Conservation (phyloP, 805 yeast genomes). For the Cyberlindnera saturnus region DNA sequence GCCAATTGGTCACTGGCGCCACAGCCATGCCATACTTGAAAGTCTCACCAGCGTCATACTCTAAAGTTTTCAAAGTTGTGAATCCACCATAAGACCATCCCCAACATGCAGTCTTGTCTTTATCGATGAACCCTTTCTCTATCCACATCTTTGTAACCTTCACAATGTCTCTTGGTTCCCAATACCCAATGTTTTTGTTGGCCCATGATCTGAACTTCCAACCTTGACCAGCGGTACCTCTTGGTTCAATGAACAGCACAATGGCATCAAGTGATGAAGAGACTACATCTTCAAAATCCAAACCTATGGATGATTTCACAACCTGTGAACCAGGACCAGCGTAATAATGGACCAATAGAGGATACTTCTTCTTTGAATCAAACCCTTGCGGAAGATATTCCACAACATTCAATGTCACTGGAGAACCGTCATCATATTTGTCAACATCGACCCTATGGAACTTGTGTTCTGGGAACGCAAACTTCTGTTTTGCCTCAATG, state of each 20-base stretch:
- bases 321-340: conserved; percentile 96
- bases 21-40: conserved; percentile 92
- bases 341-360: conserved; percentile 85
- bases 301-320: conserved; percentile 52
- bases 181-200: conserved; percentile 71
- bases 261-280: conserved; percentile 76
- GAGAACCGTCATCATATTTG: conserved; percentile 37
- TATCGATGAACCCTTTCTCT: conserved; percentile 49
- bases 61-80: conserved; percentile 82
- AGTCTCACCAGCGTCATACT: conserved; percentile 63
- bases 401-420: conserved; percentile 49
- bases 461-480: conserved; percentile 47
- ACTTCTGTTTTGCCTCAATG: conserved; percentile 23
- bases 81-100: conserved; percentile 99
- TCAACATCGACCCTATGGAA: conserved; percentile 44
- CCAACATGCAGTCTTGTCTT: conserved; percentile 74
- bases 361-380: conserved; percentile 51
- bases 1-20: conserved; percentile 97
- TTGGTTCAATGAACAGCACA: conserved; percentile 91
- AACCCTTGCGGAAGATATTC: conserved; percentile 77
- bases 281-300: conserved; percentile 66
- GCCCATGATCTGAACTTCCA: conserved; percentile 71
- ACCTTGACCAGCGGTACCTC: conserved; percentile 94
- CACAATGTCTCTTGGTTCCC: conserved; percentile 84
- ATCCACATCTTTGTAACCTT: conserved; percentile 63